phyloP scores from a whole-genome alignment of 2,329 filamentous ascomycete genomes.

The Gnomoniopsis smithogilvyi region DNA sequence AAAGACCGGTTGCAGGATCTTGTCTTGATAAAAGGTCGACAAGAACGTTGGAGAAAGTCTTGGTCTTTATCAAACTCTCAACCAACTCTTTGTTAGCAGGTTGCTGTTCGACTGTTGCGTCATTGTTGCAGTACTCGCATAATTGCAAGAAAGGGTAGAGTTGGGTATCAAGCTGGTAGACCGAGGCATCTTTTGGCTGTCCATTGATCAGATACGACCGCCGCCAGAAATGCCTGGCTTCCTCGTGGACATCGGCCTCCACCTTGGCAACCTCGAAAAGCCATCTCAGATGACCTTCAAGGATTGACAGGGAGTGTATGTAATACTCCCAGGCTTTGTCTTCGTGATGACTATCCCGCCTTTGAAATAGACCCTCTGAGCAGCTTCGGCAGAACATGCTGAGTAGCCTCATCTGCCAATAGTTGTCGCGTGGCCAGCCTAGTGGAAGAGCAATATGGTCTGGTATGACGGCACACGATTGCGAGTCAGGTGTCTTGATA shows the following conservation, averaged over 20 bases:
- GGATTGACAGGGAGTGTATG: not conserved
- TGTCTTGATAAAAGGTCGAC: constrained; percentile 4
- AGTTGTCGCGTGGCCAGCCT: constrained; percentile 23
- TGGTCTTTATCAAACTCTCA: constrained; percentile 1
- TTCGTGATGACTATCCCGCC: not conserved
- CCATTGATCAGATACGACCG: constrained; percentile 22
- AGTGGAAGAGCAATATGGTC: constrained; percentile 22
- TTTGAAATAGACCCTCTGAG: not conserved
- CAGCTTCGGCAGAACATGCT: not conserved
- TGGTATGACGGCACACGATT: constrained; percentile 12
- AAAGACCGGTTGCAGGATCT: constrained; percentile 13
- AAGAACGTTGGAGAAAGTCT: constrained; percentile 12
- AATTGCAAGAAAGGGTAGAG: constrained; percentile 22
- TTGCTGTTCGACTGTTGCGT: not conserved
- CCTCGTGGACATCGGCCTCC: not conserved
- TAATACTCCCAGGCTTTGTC: not conserved
- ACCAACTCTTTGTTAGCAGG: not conserved
- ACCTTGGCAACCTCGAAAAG: constrained; percentile 17
- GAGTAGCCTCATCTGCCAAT: constrained; percentile 21
- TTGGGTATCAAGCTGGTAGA: constrained; percentile 23
- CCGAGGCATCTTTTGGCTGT: constrained; percentile 19
- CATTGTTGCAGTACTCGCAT: constrained; percentile 18
- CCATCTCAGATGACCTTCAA: constrained; percentile 19
- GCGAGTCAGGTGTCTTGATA: not conserved
- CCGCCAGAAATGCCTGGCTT: constrained; percentile 17